phyloP scores from a whole-genome alignment of 106 monocot genomes.

The Iris macrosiphon region DNA sequence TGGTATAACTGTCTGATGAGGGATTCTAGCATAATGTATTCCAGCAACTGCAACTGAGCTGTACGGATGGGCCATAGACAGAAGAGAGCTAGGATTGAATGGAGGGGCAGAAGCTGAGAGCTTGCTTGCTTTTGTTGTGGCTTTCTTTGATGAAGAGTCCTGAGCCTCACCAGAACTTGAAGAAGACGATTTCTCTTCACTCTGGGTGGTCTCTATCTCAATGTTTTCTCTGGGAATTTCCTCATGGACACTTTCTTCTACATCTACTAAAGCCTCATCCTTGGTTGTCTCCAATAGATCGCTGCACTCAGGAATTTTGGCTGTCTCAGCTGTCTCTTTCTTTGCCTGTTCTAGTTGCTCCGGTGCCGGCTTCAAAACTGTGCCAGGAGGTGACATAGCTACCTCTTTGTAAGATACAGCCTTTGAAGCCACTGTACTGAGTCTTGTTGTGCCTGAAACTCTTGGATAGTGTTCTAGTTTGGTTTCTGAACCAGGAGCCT shows the following conservation, averaged over 20 bases:
- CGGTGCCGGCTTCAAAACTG: constrained; percentile 48
- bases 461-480: constrained; percentile 19
- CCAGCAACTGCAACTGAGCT: constrained; percentile 19
- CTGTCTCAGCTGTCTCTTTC: constrained; percentile 1
- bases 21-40: constrained; percentile 2
- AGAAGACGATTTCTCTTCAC: constrained; percentile 24
- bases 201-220: constrained; percentile 25
- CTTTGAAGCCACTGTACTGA: constrained; percentile 52
- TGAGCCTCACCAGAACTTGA: constrained; percentile 33
- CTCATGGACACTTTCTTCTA: constrained; percentile 12
- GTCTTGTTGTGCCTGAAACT: constrained; percentile 17
- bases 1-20: constrained; percentile 17
- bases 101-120: constrained; percentile 95
- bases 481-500: constrained; percentile 6
- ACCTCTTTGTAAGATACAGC: constrained; percentile 88
- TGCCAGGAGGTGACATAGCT: constrained; percentile 86
- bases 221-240: constrained; percentile 25
- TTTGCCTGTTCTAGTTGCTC: constrained; percentile 28
- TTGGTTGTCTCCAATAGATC: constrained; percentile 13
- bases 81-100: constrained; percentile 62
- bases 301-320: constrained; percentile 4
- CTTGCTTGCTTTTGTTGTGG: constrained; percentile 40
- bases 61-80: constrained; percentile 49
- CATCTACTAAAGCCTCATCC: constrained; percentile 14
- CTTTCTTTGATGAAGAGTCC: constrained; percentile 26